Evolutionary conservation across 371 early-diverging fungal species (phyloP).

Genomic region (Blastocladiella emersonii): DNA sequence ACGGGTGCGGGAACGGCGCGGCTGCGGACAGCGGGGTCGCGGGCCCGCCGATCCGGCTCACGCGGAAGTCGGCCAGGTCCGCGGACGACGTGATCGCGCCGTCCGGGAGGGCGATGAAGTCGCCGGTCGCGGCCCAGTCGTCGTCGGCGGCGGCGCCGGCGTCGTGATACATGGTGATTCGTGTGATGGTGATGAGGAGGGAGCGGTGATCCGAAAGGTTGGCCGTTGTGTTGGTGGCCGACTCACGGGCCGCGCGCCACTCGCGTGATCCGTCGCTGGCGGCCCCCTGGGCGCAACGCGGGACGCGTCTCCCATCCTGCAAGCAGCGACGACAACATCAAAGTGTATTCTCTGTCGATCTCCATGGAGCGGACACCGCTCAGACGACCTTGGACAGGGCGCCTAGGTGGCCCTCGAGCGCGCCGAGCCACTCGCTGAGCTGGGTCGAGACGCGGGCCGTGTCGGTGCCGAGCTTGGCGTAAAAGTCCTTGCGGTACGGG

Average conservation of each 20-base stretch:
- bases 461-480: conserved; percentile 53
- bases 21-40: not conserved
- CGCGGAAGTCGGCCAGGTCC: not conserved
- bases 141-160: not conserved
- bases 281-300: too few species aligned
- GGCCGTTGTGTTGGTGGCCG: too few species aligned
- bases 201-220: too few species aligned
- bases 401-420: conserved; percentile 48
- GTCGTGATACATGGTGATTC: too few species aligned
- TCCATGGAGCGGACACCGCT: too few species aligned
- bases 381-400: conserved; percentile 31
- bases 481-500: conserved; percentile 79
- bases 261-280: too few species aligned
- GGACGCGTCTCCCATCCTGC: too few species aligned
- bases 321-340: too few species aligned
- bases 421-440: conserved; percentile 53
- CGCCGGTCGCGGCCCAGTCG: not conserved
- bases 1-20: not conserved
- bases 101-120: not conserved
- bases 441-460: conserved; percentile 31
- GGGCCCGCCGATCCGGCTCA: not conserved
- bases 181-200: too few species aligned
- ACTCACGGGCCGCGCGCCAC: too few species aligned
- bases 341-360: too few species aligned
- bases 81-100: not conserved